These are phyloP conservation scores for Candida albicans DNA, from an alignment of 1,139 yeast genomes.

Conservation along the genomic window DNA sequence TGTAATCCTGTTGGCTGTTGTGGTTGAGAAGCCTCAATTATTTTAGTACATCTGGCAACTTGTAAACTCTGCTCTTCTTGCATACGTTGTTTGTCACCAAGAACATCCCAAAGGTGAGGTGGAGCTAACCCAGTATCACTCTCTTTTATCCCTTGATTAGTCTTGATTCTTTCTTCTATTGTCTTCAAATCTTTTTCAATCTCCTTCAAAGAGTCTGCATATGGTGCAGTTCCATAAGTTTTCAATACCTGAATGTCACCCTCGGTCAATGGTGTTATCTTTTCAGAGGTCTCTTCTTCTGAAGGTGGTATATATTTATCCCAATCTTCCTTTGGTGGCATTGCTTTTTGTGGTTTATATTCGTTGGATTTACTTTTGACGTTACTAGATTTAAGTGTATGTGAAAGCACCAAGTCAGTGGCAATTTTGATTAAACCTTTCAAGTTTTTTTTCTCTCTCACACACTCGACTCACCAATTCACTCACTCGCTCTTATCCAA, in stretches of 20 bases:
- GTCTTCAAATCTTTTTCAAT: constrained; percentile 84
- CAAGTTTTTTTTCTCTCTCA: no score
- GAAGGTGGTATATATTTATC: constrained; percentile 89
- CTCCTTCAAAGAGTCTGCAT: constrained; percentile 74
- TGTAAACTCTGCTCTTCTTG: constrained; percentile 93
- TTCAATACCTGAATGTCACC: constrained; percentile 96
- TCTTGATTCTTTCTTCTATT: constrained; percentile 84
- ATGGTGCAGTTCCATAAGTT: constrained; percentile 97
- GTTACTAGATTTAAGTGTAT: not conserved
- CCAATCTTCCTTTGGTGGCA: constrained; percentile 95
- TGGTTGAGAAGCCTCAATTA: constrained; percentile 64
- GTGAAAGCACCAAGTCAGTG: not conserved
- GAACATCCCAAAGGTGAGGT: constrained; percentile 95
- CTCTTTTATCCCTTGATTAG: constrained; percentile 90
- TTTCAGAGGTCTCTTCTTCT: constrained; percentile 69
- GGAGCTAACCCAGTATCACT: constrained; percentile 95
- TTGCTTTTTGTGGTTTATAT: constrained; percentile 20
- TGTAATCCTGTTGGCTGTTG: constrained; percentile 33
- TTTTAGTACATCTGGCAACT: constrained; percentile 98
- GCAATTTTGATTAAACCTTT: not conserved
- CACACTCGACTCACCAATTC: no score
- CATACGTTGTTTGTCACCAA: constrained; percentile 94
- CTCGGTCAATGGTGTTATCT: constrained; percentile 85
- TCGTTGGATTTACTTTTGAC: not conserved
- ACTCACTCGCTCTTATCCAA: no score